A percentile compares a stretch with the other conserved stretches of the same genome.
phyloP scores from a whole-genome alignment of 257 asterid genomes.

The Capsicum chinense region DNA sequence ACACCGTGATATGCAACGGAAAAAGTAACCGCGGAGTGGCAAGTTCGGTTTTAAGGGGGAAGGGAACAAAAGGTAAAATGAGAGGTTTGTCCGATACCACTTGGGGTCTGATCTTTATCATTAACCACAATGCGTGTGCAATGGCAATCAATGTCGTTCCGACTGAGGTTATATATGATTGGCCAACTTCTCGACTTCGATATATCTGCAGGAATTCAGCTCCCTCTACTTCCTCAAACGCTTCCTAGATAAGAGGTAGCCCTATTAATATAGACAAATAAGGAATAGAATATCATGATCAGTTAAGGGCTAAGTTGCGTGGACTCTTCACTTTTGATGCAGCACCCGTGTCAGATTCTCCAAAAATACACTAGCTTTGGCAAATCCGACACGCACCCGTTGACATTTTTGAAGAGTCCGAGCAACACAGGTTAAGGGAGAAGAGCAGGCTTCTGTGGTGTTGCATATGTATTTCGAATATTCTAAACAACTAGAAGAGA shows the following conservation, averaged over 20 bases:
- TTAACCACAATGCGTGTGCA: slow-evolving; percentile 83
- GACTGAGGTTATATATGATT: slow-evolving; percentile 82
- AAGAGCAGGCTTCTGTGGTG: background rate
- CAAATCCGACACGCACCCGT: too few relatives aligned
- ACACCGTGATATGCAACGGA: background rate
- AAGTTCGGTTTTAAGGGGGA: background rate
- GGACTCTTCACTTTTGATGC: too few relatives aligned
- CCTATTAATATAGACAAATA: slow-evolving; percentile 24
- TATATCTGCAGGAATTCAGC: slow-evolving; percentile 79
- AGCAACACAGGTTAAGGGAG: background rate
- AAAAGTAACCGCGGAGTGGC: background rate
- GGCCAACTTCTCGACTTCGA: slow-evolving; percentile 94
- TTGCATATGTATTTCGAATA: background rate
- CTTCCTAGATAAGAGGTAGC: slow-evolving; percentile 55
- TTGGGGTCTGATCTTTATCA: slow-evolving; percentile 89
- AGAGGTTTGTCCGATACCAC: slow-evolving; percentile 61
- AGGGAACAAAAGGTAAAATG: background rate
- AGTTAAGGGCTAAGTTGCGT: background rate
- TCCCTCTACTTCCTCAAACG: slow-evolving; percentile 45
- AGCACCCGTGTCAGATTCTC: too few relatives aligned
- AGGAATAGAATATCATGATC: background rate
- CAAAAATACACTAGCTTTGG: too few relatives aligned
- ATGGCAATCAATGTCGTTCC: slow-evolving; percentile 85
- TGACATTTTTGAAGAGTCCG: too few relatives aligned
- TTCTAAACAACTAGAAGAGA: background rate